phyloP scores from a whole-genome alignment of 2,329 filamentous ascomycete genomes.

The Cladosporium sp. region DNA sequence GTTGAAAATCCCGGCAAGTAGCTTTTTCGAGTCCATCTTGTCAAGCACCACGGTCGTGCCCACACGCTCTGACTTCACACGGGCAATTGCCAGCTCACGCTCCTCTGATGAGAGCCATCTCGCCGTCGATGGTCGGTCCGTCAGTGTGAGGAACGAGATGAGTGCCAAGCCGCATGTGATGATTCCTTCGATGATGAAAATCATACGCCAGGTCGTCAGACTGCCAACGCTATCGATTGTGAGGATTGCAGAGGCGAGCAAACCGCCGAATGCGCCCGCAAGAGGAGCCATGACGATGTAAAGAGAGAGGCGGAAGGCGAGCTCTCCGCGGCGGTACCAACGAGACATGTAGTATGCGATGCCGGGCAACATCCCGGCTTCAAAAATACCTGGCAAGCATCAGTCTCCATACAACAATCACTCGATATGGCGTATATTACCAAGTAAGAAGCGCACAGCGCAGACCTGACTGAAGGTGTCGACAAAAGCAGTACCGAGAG shows the following conservation, averaged over 20 bases:
- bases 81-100: conserved; percentile 61
- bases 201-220: conserved; percentile 62
- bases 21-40: conserved; percentile 56
- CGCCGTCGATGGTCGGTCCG: conserved; percentile 65
- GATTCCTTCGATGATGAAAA: conserved; percentile 68
- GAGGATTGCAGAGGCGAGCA: conserved; percentile 60
- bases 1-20: conserved; percentile 58
- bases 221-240: conserved; percentile 55
- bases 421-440: conserved; percentile 24
- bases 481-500: conserved; percentile 64
- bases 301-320: conserved; percentile 62
- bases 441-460: conserved; percentile 64
- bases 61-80: conserved; percentile 65
- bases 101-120: conserved; percentile 63
- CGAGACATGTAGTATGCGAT: conserved; percentile 69
- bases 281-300: conserved; percentile 69
- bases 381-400: conserved; percentile 50
- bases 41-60: conserved; percentile 61
- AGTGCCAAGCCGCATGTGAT: conserved; percentile 57
- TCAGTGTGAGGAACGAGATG: conserved; percentile 60
- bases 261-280: conserved; percentile 66
- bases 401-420: not conserved
- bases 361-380: conserved; percentile 69
- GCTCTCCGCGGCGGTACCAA: conserved; percentile 67
- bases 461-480: conserved; percentile 48